These are phyloP conservation scores for Rhodotorula sp. DNA, from an alignment of 1,284 basidiomycete species.

Conservation along the genomic window DNA sequence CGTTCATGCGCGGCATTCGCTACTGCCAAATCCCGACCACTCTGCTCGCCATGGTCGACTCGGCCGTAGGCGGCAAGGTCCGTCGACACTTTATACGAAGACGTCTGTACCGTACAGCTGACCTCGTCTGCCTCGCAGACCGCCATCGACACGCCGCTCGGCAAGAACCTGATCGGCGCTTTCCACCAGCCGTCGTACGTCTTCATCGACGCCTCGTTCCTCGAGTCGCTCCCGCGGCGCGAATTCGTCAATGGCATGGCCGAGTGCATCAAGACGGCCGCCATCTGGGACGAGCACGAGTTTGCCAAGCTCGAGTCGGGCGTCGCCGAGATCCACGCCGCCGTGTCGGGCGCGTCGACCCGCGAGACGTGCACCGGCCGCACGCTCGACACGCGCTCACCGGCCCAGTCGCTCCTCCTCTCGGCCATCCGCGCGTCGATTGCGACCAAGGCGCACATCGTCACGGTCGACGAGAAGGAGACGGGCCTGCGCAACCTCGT, in stretches of 20 bases:
- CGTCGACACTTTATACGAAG: not conserved
- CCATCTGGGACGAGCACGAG: conserved; percentile 88
- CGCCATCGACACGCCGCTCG: conserved; percentile 92
- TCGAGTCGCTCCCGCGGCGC: conserved; percentile 85
- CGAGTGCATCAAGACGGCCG: conserved; percentile 96
- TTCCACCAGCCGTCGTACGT: conserved; percentile 98
- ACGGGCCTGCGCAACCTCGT: conserved; percentile 93
- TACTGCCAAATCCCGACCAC: conserved; percentile 97
- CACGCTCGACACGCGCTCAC: conserved; percentile 66
- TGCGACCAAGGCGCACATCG: conserved; percentile 86
- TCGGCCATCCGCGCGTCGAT: conserved; percentile 47
- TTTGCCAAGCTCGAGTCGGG: conserved; percentile 83
- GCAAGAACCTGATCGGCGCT: conserved; percentile 97
- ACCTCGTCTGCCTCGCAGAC: conserved; percentile 56
- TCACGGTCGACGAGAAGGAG: conserved; percentile 91
- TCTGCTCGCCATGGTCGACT: conserved; percentile 97
- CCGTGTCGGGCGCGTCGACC: conserved; percentile 67
- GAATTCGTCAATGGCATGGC: conserved; percentile 99
- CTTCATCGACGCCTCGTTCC: conserved; percentile 95
- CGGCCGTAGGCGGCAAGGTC: conserved; percentile 87
- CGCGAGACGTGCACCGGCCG: conserved; percentile 62
- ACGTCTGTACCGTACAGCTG: not conserved
- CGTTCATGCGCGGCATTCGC: conserved; percentile 91
- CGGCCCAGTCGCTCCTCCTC: conserved; percentile 57
- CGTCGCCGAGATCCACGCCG: conserved; percentile 77